These are phyloP conservation scores for Lentinula raphanica DNA, from an alignment of 768 basidiomycete species.

Conservation along the genomic window DNA sequence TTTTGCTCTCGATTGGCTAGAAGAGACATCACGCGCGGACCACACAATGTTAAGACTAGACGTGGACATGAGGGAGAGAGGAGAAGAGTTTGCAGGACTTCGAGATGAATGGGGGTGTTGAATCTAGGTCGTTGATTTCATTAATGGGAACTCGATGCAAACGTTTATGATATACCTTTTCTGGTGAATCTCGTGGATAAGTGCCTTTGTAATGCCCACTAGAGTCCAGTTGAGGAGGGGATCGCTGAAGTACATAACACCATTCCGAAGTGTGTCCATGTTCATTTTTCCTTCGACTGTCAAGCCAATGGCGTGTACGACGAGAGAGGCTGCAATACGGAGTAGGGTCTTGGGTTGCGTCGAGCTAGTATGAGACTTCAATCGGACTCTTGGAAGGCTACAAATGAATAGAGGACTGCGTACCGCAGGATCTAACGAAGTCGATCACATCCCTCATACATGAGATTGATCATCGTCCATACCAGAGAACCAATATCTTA, in stretches of 20 bases:
- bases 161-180: constrained; percentile 37
- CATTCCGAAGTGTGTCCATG: constrained; percentile 62
- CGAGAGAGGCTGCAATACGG: constrained; percentile 61
- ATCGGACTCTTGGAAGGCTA: neutral
- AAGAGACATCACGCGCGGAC: constrained; percentile 44
- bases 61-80: constrained; percentile 60
- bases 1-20: constrained; percentile 34
- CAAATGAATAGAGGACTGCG: neutral
- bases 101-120: constrained; percentile 45
- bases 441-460: neutral
- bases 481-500: constrained; percentile 18
- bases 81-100: constrained; percentile 64
- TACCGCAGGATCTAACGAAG: constrained; percentile 21
- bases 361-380: constrained; percentile 37
- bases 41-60: constrained; percentile 61
- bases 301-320: constrained; percentile 54
- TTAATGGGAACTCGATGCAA: neutral
- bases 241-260: constrained; percentile 71
- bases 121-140: constrained; percentile 31
- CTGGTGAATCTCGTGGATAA: constrained; percentile 56
- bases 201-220: constrained; percentile 61
- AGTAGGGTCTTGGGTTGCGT: constrained; percentile 67
- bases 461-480: neutral
- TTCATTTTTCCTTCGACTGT: constrained; percentile 53
- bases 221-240: constrained; percentile 77